Conservation (phyloP, 2,329 filamentous ascomycete species). For the Penicillium verrucosum region DNA sequence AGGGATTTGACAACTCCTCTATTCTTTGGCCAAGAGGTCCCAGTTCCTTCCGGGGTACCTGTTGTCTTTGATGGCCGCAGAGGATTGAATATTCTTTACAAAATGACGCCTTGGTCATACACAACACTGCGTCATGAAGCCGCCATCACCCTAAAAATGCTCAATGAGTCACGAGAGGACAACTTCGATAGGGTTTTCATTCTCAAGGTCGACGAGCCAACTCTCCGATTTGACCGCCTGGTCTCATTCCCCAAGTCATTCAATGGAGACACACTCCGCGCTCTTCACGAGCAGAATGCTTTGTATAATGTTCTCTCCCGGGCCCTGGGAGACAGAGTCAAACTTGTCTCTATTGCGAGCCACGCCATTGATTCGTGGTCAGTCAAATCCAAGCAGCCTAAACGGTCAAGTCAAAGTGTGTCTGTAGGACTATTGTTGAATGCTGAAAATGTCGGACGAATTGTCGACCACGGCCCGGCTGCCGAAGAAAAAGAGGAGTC, state of each 20-base stretch:
- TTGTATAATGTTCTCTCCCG: slow-evolving; percentile 64
- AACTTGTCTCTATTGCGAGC: slow-evolving; percentile 60
- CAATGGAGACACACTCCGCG: slow-evolving; percentile 26
- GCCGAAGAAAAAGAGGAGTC: slow-evolving; percentile 83
- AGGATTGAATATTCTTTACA: slow-evolving; percentile 79
- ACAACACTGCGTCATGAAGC: slow-evolving; percentile 70
- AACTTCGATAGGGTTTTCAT: slow-evolving; percentile 88
- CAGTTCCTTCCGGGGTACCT: slow-evolving; percentile 53
- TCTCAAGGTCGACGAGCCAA: slow-evolving; percentile 50
- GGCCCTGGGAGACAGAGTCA: slow-evolving; percentile 72
- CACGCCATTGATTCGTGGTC: slow-evolving; percentile 47
- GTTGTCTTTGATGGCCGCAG: slow-evolving; percentile 74
- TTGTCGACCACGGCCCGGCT: slow-evolving; percentile 82
- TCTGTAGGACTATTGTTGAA: slow-evolving; percentile 70
- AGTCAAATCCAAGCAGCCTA: slow-evolving; percentile 39
- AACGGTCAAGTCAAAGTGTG: slow-evolving; percentile 40
- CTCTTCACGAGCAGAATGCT: slow-evolving; percentile 30
- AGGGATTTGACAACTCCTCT: slow-evolving; percentile 71
- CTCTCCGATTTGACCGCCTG: slow-evolving; percentile 56
- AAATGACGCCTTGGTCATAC: slow-evolving; percentile 87
- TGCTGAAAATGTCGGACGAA: slow-evolving; percentile 65
- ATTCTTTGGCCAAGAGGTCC: slow-evolving; percentile 36
- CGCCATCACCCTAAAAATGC: slow-evolving; percentile 66
- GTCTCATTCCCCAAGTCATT: slow-evolving; percentile 36
- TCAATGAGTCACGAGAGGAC: slow-evolving; percentile 70